phyloP scores from a whole-genome alignment of 148 eudicot genomes.

The Bassia scoparia region DNA sequence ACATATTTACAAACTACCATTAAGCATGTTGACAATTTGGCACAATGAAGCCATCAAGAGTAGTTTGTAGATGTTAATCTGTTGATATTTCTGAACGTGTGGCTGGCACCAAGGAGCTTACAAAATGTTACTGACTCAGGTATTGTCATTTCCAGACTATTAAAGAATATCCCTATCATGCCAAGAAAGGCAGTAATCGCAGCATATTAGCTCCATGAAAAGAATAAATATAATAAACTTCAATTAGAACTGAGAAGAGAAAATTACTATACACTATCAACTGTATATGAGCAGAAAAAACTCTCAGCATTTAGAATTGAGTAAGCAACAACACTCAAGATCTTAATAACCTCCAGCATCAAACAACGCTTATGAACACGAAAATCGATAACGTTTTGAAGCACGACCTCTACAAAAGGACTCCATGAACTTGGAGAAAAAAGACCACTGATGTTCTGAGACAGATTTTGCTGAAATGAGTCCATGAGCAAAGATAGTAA shows the following conservation, averaged over 20 bases:
- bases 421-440: background rate
- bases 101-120: background rate
- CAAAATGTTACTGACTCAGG: background rate
- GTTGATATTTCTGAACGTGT: background rate
- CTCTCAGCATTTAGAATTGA: background rate
- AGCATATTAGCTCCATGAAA: background rate
- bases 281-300: background rate
- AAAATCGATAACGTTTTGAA: background rate
- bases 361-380: background rate
- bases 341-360: conserved; percentile 3
- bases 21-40: background rate
- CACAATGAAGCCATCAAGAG: background rate
- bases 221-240: background rate
- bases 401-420: background rate
- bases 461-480: background rate
- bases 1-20: background rate
- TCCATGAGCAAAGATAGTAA: background rate
- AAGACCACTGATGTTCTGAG: background rate
- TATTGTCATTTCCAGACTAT: background rate
- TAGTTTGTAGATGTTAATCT: background rate
- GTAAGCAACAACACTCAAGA: background rate
- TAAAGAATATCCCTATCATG: conserved; percentile 1
- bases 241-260: background rate
- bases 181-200: background rate
- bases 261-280: conserved; percentile 3